These are phyloP conservation scores for Hylodesmum podocarpum DNA, from an alignment of 306 rosid genomes.

Conservation along the genomic window DNA sequence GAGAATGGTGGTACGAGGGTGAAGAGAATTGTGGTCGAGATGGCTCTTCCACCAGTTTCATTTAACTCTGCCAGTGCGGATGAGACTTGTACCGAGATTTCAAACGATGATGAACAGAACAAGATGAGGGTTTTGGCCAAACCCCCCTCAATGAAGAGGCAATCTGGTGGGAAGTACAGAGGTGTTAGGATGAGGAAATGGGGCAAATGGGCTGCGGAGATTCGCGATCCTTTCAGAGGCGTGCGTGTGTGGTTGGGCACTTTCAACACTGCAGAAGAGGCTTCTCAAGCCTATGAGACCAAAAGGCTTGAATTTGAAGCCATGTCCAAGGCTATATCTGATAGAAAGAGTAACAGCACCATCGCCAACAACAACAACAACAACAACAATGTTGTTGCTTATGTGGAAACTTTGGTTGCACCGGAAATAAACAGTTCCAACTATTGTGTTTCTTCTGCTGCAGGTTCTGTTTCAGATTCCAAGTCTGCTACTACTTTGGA, in stretches of 20 bases:
- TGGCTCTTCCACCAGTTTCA: constrained; percentile 38
- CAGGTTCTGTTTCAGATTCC: constrained; percentile 16
- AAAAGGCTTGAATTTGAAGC: constrained; percentile 50
- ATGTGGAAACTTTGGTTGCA: constrained; percentile 7
- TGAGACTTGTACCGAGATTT: constrained; percentile 38
- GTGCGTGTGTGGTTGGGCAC: constrained; percentile 78
- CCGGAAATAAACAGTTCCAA: background rate
- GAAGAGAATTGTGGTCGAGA: constrained; percentile 46
- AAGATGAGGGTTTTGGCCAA: constrained; percentile 42
- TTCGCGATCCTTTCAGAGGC: constrained; percentile 67
- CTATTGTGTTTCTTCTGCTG: constrained; percentile 18
- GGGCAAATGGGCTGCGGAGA: constrained; percentile 95
- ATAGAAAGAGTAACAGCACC: constrained; percentile 19
- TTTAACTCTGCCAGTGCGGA: background rate
- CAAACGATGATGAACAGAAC: constrained; percentile 40
- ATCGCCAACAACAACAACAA: background rate
- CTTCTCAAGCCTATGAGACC: constrained; percentile 60
- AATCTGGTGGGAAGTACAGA: constrained; percentile 47
- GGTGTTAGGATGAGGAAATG: constrained; percentile 84
- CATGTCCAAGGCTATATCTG: constrained; percentile 32
- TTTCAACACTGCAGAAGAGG: constrained; percentile 65
- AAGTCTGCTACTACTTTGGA: constrained; percentile 28
- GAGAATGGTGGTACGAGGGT: background rate
- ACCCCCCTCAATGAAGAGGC: constrained; percentile 18
- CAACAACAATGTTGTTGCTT: background rate